Conservation (phyloP, 331 rosid genomes). For the Arachis monticola region DNA sequence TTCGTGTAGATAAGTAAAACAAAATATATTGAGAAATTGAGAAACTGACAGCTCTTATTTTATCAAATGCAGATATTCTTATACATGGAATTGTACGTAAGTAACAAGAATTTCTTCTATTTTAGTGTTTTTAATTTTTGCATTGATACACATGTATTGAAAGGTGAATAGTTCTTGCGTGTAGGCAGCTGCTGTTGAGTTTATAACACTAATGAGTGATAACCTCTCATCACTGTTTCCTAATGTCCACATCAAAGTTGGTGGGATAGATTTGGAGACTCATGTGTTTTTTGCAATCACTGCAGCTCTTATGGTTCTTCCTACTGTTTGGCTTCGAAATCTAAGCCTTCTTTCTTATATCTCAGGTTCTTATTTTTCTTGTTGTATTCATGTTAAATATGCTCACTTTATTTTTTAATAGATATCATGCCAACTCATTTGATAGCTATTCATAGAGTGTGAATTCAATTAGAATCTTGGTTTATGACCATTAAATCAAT, state of each 20-base stretch:
- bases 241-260: slow-evolving; percentile 42
- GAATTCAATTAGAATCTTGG: no score
- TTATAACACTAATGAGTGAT: slow-evolving; percentile 58
- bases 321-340: slow-evolving; percentile 70
- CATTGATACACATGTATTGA: slow-evolving; percentile 31
- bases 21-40: no score
- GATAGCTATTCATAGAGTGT: no score
- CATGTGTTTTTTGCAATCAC: slow-evolving; percentile 50
- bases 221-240: slow-evolving; percentile 62
- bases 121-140: background rate
- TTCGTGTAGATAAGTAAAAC: no score
- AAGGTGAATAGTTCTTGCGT: slow-evolving; percentile 30
- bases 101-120: slow-evolving; percentile 37
- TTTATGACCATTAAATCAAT: no score
- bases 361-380: slow-evolving; percentile 46
- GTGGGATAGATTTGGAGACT: slow-evolving; percentile 46
- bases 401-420: background rate
- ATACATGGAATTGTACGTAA: slow-evolving; percentile 74
- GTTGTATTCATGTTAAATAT: no score
- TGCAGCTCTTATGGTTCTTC: slow-evolving; percentile 60
- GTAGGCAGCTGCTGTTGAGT: slow-evolving; percentile 73
- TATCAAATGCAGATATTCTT: slow-evolving; percentile 55
- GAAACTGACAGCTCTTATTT: slow-evolving; percentile 42
- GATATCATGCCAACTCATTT: no score
- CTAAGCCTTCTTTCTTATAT: slow-evolving; percentile 65